Percentiles rank a stretch among this genome's conserved stretches.
These are phyloP conservation scores for Nelumbo lutea DNA, from an alignment of 164 flowering plant genomes.

Conservation along the genomic window DNA sequence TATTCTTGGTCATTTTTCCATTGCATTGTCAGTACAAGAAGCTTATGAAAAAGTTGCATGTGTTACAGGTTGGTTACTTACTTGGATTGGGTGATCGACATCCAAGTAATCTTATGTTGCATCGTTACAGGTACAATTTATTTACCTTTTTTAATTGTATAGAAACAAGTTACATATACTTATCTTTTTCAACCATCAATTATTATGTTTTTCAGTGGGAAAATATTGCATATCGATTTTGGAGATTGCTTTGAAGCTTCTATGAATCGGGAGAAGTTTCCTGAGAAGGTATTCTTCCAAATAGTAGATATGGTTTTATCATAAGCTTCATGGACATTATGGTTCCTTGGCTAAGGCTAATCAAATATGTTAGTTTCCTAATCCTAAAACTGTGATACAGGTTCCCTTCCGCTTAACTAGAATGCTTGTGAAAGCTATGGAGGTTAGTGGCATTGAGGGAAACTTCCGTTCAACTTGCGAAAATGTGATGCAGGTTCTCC, in stretches of 20 bases:
- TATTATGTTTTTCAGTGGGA: constrained; percentile 56
- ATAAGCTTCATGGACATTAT: neutral
- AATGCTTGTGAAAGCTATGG: constrained; percentile 99
- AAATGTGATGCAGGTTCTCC: constrained; percentile 96
- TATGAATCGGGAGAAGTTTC: constrained; percentile 96
- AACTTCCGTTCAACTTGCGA: constrained; percentile 97
- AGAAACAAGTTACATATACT: neutral
- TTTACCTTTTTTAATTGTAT: neutral
- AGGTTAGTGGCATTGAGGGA: constrained; percentile 97
- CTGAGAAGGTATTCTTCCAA: constrained; percentile 73
- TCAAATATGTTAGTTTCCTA: neutral
- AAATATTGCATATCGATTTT: constrained; percentile 97
- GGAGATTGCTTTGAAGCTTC: constrained; percentile 99
- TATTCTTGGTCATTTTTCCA: neutral
- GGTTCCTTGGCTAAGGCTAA: neutral
- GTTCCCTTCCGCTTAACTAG: constrained; percentile 99
- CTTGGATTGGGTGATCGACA: constrained; percentile 99
- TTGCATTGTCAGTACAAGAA: neutral
- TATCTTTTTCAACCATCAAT: neutral
- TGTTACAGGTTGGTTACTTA: constrained; percentile 89
- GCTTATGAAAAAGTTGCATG: constrained; percentile 6
- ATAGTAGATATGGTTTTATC: neutral
- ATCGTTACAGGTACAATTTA: constrained; percentile 74
- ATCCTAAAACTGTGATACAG: constrained; percentile 28
- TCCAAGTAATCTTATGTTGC: constrained; percentile 98